Conservation (phyloP, 345 rosid species). For the Limnanthes douglasii region DNA sequence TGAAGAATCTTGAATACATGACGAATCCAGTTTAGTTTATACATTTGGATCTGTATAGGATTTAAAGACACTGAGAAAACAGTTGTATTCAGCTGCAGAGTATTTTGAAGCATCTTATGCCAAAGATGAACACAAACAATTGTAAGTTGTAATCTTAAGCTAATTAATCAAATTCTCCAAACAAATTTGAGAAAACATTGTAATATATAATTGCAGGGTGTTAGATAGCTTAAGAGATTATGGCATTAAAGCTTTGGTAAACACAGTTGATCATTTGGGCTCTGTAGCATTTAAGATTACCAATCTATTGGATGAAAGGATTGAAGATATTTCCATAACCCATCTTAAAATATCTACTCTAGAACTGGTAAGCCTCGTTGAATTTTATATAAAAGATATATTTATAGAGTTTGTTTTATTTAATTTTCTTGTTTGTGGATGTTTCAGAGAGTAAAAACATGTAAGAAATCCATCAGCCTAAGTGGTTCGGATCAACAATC, state of each 20-base stretch:
- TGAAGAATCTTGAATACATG: too few species aligned
- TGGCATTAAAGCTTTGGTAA: conserved; percentile 57
- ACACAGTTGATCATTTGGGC: conserved; percentile 81
- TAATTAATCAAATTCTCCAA: not conserved
- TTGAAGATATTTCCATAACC: conserved; percentile 27
- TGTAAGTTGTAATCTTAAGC: conserved; percentile 22
- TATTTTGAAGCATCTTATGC: conserved; percentile 55
- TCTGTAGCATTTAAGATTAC: conserved; percentile 59
- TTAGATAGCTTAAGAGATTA: conserved; percentile 56
- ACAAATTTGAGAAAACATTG: conserved; percentile 5
- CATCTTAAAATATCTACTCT: conserved; percentile 38
- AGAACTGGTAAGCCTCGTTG: conserved; percentile 34
- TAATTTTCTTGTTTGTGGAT: conserved; percentile 4
- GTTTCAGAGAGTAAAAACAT: conserved; percentile 33
- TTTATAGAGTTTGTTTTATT: not conserved
- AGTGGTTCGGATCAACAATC: conserved; percentile 40
- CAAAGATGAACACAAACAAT: conserved; percentile 43
- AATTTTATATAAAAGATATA: not conserved
- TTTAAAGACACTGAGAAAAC: conserved; percentile 55
- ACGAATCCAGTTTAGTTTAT: too few species aligned
- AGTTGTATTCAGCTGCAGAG: conserved; percentile 77
- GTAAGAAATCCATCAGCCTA: conserved; percentile 30
- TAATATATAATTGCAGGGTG: conserved; percentile 22
- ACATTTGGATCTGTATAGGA: conserved; percentile 54
- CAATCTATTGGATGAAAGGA: conserved; percentile 29